Evolutionary conservation across 2,329 filamentous ascomycete species (phyloP), one percentile per base, ranked within the genome.

Genomic region (Balansia obtecta): DNA sequence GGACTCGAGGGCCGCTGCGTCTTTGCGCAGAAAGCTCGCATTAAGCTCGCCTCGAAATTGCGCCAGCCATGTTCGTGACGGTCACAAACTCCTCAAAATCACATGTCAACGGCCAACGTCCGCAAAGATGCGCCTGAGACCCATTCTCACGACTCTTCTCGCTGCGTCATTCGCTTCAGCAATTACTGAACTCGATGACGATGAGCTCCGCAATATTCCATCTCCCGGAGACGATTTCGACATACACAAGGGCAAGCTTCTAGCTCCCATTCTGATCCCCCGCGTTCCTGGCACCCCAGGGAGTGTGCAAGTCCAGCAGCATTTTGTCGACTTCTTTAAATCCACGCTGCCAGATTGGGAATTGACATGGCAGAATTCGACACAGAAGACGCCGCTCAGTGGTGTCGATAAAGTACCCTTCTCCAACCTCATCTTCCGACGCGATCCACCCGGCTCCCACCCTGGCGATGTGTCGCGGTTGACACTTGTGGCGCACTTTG

Each of bases 401-500:
- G 82, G 82, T 6, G 74, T 81, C 52, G 74, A 74, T 50, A 74
- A 86, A 7, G 72, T 97, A 0, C 88, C 88, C 0, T 97, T 98
- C 64, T 73, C 79, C 49, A 98, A 96, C 63, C 73, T 97, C 51
- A 86, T 97, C 53, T 82, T 91, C 51, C 85, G 82, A 37, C 80
- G 90, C 49, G 91, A 97, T 66, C 93, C 93, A 47, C 93, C 93
- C 1, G 93, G 88, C 80, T 73, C 83, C 1, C 69, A 74, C 6
- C 66, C 71, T 0, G 91, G 90, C 1, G 83, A 96, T 57, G 82
- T 93, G 2, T 83, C 84, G 41, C 74, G 89, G 46, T 70, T 97
- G 61, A 91, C 88, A 13, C 75, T 98, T 50, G 93, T 91, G 7
- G 93, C 93, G 40, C 93, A 98, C 64, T 97, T 95, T 65, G 93